Evolutionary conservation across 129 eudicot genomes (phyloP).

Genomic region (Escallonia rubra): DNA sequence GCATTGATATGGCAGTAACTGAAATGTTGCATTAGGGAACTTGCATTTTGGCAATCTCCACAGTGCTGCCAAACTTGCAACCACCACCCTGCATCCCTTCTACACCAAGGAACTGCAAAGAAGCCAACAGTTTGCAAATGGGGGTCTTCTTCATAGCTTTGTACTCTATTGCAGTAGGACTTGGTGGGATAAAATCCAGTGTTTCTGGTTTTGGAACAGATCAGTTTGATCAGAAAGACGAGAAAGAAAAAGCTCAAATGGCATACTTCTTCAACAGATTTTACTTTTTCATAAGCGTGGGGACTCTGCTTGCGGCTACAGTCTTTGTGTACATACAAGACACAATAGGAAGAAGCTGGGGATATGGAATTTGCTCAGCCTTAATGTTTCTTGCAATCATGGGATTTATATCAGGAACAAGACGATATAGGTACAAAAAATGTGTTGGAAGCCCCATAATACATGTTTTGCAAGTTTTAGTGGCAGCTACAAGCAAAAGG

Average conservation of each 20-base stretch:
- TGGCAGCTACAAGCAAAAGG: constrained; percentile 59
- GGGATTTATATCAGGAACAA: constrained; percentile 59
- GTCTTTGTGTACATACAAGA: constrained; percentile 28
- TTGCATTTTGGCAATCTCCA: constrained; percentile 35
- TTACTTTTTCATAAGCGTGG: constrained; percentile 7
- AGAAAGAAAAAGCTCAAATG: constrained; percentile 73
- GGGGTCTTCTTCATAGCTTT: constrained; percentile 70
- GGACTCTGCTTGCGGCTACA: constrained; percentile 7
- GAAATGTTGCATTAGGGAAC: constrained; percentile 55
- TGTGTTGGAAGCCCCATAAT: constrained; percentile 80
- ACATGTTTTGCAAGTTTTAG: constrained; percentile 67
- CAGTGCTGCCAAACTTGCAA: constrained; percentile 31
- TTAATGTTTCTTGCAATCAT: constrained; percentile 66
- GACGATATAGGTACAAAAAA: constrained; percentile 68
- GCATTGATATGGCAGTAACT: no score
- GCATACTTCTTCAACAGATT: constrained; percentile 21
- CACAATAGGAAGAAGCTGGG: constrained; percentile 83
- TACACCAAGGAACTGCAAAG: constrained; percentile 28
- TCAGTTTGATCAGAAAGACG: constrained; percentile 84
- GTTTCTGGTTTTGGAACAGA: constrained; percentile 93
- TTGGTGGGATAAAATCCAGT: constrained; percentile 90
- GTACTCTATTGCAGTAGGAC: constrained; percentile 81
- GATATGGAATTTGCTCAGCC: constrained; percentile 78
- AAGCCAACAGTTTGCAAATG: constrained; percentile 72
- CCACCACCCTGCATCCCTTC: constrained; percentile 50